A percentile compares a stretch with the other conserved stretches of the same genome.
Evolutionary conservation across 2,329 filamentous ascomycete species (phyloP).

Genomic region (Paecilomyces dactylethromorphus): DNA sequence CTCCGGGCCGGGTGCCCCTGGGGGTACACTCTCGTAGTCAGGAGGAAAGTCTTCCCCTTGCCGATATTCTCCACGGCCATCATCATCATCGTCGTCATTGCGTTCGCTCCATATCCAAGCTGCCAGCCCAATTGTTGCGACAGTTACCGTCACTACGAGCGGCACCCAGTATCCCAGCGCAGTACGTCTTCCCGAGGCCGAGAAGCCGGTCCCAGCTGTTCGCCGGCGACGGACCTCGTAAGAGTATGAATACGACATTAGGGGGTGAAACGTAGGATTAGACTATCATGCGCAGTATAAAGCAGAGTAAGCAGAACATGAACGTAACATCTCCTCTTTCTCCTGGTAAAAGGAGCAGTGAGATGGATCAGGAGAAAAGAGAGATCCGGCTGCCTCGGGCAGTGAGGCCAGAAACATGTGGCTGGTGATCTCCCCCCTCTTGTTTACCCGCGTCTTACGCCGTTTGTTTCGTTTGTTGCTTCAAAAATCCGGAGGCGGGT

Average conservation of each 20-base stretch:
- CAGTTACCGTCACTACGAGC: conserved; percentile 75
- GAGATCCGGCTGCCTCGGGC: conserved; percentile 28
- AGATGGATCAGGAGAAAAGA: conserved; percentile 13
- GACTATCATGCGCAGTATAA: conserved; percentile 1
- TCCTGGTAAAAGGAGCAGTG: conserved; percentile 9
- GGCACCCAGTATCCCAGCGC: conserved; percentile 74
- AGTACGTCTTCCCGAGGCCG: conserved; percentile 34
- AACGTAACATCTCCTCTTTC: conserved; percentile 26
- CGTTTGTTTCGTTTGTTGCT: conserved; percentile 24
- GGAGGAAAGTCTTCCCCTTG: conserved; percentile 18
- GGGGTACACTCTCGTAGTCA: not conserved
- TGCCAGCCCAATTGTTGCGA: conserved; percentile 77
- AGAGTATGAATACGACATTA: conserved; percentile 33
- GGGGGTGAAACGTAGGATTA: conserved; percentile 17
- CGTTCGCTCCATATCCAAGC: conserved; percentile 95
- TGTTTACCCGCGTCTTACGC: conserved; percentile 13
- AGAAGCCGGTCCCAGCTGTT: conserved; percentile 33
- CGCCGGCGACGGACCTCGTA: conserved; percentile 33
- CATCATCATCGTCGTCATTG: conserved; percentile 62
- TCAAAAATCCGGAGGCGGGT: conserved; percentile 17
- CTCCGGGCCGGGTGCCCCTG: not conserved
- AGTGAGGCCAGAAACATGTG: conserved; percentile 29
- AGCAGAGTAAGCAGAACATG: not conserved
- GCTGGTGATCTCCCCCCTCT: conserved; percentile 28
- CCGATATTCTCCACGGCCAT: conserved; percentile 40